Evolutionary conservation across 805 yeast genomes (phyloP).

Genomic region (Cyberlindnera galapagoensis): DNA sequence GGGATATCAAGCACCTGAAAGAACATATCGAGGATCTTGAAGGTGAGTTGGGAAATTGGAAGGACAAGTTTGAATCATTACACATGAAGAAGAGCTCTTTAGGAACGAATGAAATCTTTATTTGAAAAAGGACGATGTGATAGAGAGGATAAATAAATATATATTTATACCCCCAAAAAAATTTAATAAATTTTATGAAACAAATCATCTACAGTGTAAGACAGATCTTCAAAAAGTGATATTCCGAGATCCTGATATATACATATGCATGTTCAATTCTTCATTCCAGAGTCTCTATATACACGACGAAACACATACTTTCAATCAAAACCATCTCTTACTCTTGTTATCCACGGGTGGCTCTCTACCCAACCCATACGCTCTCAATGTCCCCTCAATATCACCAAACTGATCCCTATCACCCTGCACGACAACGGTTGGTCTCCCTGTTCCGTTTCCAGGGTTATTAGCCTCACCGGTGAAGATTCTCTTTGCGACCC

Average conservation of each 20-base stretch:
- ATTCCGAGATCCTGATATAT: neutral
- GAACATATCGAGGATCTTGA: constrained; percentile 48
- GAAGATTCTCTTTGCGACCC: constrained; percentile 69
- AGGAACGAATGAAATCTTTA: constrained; percentile 22
- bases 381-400: constrained; percentile 53
- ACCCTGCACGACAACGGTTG: constrained; percentile 90
- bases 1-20: constrained; percentile 51
- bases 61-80: constrained; percentile 29
- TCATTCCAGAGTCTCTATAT: constrained; percentile 1
- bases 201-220: too few species aligned
- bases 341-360: constrained; percentile 2
- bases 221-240: neutral
- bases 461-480: constrained; percentile 50
- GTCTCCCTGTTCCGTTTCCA: constrained; percentile 51
- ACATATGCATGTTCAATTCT: neutral
- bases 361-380: constrained; percentile 51
- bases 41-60: constrained; percentile 53
- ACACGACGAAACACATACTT: neutral
- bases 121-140: constrained; percentile 11
- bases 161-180: too few species aligned
- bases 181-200: too few species aligned
- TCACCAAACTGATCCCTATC: constrained; percentile 83
- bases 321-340: constrained; percentile 23
- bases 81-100: constrained; percentile 16
- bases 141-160: neutral